A percentile compares a stretch with the other conserved stretches of the same genome.
These are phyloP conservation scores for Secale cereale DNA, from an alignment of 176 grass and related monocot genomes.

Conservation along the genomic window DNA sequence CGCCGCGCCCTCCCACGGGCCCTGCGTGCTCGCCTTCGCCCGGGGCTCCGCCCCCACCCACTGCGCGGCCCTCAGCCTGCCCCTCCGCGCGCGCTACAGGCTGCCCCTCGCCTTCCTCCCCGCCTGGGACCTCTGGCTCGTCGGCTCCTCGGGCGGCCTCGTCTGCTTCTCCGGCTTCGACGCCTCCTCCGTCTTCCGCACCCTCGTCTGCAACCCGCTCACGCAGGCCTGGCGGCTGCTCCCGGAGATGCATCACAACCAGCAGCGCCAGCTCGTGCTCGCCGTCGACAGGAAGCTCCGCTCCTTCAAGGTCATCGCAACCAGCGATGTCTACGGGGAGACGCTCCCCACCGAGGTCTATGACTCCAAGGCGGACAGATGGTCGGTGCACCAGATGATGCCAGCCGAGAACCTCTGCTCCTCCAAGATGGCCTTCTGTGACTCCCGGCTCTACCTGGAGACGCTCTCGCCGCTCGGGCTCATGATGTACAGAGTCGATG, in stretches of 20 bases:
- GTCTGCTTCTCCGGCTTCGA: constrained; percentile 91
- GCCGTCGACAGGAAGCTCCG: constrained; percentile 39
- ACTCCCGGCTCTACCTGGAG: constrained; percentile 87
- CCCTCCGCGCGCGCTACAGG: constrained; percentile 71
- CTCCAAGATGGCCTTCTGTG: constrained; percentile 92
- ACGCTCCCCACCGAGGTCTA: constrained; percentile 90
- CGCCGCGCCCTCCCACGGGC: constrained; percentile 66
- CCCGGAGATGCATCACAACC: constrained; percentile 83
- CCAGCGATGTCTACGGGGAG: constrained; percentile 75
- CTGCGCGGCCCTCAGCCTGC: constrained; percentile 72
- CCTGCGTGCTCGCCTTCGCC: constrained; percentile 77
- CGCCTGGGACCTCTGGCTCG: constrained; percentile 84
- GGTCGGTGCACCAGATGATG: constrained; percentile 88
- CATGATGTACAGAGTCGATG: constrained; percentile 86
- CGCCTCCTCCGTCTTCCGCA: constrained; percentile 56
- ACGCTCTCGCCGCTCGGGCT: constrained; percentile 93
- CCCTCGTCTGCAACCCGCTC: constrained; percentile 80
- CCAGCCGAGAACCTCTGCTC: constrained; percentile 84
- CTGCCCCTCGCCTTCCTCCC: constrained; percentile 79
- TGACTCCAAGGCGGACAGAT: constrained; percentile 53
- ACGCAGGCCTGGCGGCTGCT: constrained; percentile 74
- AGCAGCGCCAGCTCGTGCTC: constrained; percentile 88
- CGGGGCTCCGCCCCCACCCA: constrained; percentile 32
- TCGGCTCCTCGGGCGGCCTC: constrained; percentile 86
- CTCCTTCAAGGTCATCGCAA: constrained; percentile 78